phyloP scores from a whole-genome alignment of 768 basidiomycete species.

The Lyophyllum semitale region DNA sequence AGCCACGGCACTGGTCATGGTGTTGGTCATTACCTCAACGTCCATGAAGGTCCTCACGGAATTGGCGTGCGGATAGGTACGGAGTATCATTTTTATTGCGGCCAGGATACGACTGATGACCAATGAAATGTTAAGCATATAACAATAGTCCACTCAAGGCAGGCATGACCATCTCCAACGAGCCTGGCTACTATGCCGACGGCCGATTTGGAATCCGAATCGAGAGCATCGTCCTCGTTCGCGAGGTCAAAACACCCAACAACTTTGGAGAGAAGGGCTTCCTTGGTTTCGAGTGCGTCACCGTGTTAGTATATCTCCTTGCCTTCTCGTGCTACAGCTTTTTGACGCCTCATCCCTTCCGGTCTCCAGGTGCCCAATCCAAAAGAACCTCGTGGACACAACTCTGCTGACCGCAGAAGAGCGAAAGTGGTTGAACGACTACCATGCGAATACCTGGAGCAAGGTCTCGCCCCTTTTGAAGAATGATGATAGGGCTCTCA shows the following conservation, averaged over 20 bases:
- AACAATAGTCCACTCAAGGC: constrained; percentile 73
- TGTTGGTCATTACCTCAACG: constrained; percentile 92
- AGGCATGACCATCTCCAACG: constrained; percentile 93
- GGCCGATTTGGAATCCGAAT: constrained; percentile 92
- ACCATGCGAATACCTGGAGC: constrained; percentile 74
- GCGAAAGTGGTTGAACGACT: constrained; percentile 78
- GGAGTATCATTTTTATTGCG: constrained; percentile 3
- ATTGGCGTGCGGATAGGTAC: constrained; percentile 59
- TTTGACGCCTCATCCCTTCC: not conserved
- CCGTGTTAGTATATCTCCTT: constrained; percentile 58
- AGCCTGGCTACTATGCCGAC: constrained; percentile 92
- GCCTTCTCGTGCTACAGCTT: not conserved
- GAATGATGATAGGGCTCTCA: constrained; percentile 58
- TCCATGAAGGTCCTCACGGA: constrained; percentile 84
- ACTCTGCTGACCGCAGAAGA: constrained; percentile 65
- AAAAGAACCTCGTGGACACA: constrained; percentile 76
- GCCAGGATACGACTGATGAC: not conserved
- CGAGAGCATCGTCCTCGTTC: constrained; percentile 85
- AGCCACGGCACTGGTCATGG: constrained; percentile 96
- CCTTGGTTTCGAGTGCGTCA: constrained; percentile 83
- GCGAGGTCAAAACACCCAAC: constrained; percentile 65
- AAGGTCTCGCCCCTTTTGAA: constrained; percentile 75
- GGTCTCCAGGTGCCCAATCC: constrained; percentile 75
- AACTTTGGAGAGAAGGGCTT: constrained; percentile 87
- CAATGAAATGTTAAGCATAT: constrained; percentile 41